These are phyloP conservation scores for Neurospora tetrasperma DNA, from an alignment of 495 filamentous ascomycete genomes.

Conservation along the genomic window DNA sequence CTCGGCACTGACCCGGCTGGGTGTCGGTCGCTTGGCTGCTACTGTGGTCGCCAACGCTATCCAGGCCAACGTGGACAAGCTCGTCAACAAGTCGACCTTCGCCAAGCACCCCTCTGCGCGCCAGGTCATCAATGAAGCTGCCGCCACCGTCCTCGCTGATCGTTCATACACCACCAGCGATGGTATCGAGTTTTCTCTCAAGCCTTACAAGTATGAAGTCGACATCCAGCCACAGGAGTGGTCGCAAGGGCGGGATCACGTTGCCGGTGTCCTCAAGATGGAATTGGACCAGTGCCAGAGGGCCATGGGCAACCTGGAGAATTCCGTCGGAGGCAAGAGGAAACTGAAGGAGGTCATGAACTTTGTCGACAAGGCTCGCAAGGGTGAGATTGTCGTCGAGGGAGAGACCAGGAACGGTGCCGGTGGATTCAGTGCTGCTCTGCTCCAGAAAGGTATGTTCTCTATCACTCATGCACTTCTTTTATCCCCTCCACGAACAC, in stretches of 20 bases:
- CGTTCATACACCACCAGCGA: conserved; percentile 93
- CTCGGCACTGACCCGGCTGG: conserved; percentile 82
- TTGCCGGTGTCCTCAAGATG: conserved; percentile 63
- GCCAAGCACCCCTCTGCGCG: conserved; percentile 81
- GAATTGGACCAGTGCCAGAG: conserved; percentile 76
- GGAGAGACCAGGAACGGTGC: conserved; percentile 74
- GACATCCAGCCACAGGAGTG: conserved; percentile 88
- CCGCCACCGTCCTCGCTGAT: conserved; percentile 79
- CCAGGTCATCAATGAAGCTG: conserved; percentile 82
- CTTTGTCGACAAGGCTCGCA: conserved; percentile 83
- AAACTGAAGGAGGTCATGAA: conserved; percentile 82
- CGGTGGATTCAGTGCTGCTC: conserved; percentile 78
- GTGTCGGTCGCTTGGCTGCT: conserved; percentile 85
- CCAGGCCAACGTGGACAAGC: conserved; percentile 71
- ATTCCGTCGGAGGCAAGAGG: conserved; percentile 60
- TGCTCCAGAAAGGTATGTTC: conserved; percentile 70
- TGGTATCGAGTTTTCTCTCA: conserved; percentile 99
- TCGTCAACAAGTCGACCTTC: conserved; percentile 73
- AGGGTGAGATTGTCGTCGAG: conserved; percentile 72
- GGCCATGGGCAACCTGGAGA: conserved; percentile 66
- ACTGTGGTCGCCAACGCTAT: conserved; percentile 79
- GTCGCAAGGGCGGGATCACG: conserved; percentile 70
- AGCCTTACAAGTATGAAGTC: conserved; percentile 96
- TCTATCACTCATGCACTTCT: background rate
- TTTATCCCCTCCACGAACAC: background rate